Evolutionary conservation across 2,329 filamentous ascomycete species (phyloP).

Genomic region (Onygenales sp.): DNA sequence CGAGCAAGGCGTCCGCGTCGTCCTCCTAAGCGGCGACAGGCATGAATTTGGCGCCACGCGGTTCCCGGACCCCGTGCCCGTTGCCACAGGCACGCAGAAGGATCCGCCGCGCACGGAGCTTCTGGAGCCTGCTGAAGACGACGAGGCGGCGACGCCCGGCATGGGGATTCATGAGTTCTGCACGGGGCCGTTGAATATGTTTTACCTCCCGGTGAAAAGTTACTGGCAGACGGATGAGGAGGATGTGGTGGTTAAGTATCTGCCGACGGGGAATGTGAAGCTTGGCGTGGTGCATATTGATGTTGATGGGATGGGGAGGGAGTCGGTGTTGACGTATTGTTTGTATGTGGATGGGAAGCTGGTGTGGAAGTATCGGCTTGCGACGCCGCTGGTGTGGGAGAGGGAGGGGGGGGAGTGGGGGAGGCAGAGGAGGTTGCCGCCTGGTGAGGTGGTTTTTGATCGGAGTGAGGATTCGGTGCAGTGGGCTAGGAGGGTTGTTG

Average conservation of each 20-base stretch:
- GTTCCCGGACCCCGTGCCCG: slow-evolving; percentile 41
- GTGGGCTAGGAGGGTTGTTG: not conserved
- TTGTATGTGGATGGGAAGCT: slow-evolving; percentile 75
- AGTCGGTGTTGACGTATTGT: slow-evolving; percentile 65
- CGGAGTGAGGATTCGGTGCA: slow-evolving; percentile 3
- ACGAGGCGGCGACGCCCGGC: slow-evolving; percentile 9
- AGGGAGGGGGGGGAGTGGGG: not conserved
- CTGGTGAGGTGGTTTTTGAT: slow-evolving; percentile 26
- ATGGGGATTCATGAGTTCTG: slow-evolving; percentile 72
- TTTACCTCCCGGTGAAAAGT: slow-evolving; percentile 75
- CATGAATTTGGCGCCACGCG: slow-evolving; percentile 93
- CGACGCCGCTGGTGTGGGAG: slow-evolving; percentile 21
- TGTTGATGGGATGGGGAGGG: slow-evolving; percentile 42
- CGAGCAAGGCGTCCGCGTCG: slow-evolving; percentile 60
- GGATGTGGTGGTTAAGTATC: slow-evolving; percentile 76
- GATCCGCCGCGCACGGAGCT: not conserved
- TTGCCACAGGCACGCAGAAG: not conserved
- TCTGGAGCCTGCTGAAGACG: too few relatives aligned
- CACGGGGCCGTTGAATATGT: slow-evolving; percentile 84
- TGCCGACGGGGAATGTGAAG: slow-evolving; percentile 76
- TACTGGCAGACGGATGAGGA: slow-evolving; percentile 74
- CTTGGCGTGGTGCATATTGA: slow-evolving; percentile 77
- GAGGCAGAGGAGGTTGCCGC: slow-evolving; percentile 13
- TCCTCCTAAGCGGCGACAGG: slow-evolving; percentile 83
- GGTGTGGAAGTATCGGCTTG: slow-evolving; percentile 53